Base-by-base conservation (phyloP, 371 early-diverging fungal species). In the Thermomucor indicae-seudaticae region DNA sequence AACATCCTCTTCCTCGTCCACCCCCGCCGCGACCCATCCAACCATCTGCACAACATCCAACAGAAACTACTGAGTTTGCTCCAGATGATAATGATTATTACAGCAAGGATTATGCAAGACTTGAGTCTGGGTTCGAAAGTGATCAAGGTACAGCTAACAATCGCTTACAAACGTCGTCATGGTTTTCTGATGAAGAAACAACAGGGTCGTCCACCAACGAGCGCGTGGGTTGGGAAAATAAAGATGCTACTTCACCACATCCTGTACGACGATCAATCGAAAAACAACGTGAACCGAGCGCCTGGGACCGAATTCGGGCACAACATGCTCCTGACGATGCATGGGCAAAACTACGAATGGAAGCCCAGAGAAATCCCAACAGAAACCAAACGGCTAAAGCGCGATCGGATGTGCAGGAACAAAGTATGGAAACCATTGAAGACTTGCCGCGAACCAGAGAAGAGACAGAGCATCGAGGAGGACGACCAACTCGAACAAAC, bases 231-330 rank as follows among this genome's bases (percentile, higher is more conserved):
- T n/a, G n/a, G n/a, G n/a, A n/a, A n/a, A n/a, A n/a, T n/a, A n/a
- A n/a, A n/a, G n/a, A n/a, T n/a, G n/a, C n/a, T n/a, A n/a, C n/a
- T n/a, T n/a, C n/a, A n/a, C n/a, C n/a, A n/a, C n/a, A n/a, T n/a
- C n/a, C n/a, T n/a, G n/a, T n/a, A n/a, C n/a, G n/a, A n/a, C n/a
- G n/a, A n/a, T n/a, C n/a, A n/a, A n/a, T n/a, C n/a, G n/a, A n/a
- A n/a, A n/a, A n/a, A n/a, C n/a, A n/a, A 14, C 43, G 39, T 17
- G 49, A 66, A 30, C 53, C 49, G 19, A 63, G 66, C 48, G 63
- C 64, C 1, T 72, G 76, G 76, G 76, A 70, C 48, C 62, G 65
- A 30, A 64, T 75, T 23, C 65, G 76, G n/a, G 43, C 67, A 8
- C 50, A 64, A 30, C 72, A 53, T 32, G 39, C 65, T n/a, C 72